Percentiles rank a stretch among this genome's conserved stretches.
phyloP scores from a whole-genome alignment of 805 yeast genomes.

The Nakazawaea ishiwadae region DNA sequence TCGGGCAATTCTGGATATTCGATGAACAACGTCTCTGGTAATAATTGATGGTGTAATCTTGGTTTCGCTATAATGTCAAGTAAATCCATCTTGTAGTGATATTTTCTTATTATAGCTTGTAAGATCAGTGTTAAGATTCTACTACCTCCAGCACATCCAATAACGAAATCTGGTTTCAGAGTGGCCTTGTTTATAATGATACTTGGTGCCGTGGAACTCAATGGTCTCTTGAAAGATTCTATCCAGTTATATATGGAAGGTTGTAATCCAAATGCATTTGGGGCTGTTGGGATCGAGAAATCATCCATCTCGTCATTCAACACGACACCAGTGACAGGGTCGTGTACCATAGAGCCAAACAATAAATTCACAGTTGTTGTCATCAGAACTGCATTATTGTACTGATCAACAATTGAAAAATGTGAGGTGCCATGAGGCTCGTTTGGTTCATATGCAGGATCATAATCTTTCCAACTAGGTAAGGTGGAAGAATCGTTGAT shows the following conservation, averaged over 20 bases:
- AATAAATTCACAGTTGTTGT: conserved; percentile 84
- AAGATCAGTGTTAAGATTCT: conserved; percentile 78
- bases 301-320: conserved; percentile 95
- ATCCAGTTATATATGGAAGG: conserved; percentile 82
- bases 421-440: conserved; percentile 93
- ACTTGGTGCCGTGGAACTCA: conserved; percentile 79
- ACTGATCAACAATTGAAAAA: conserved; percentile 69
- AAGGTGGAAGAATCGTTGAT: conserved; percentile 57
- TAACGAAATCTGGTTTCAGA: conserved; percentile 54
- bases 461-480: conserved; percentile 63
- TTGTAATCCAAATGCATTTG: conserved; percentile 73
- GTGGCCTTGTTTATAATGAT: conserved; percentile 42
- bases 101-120: conserved; percentile 69
- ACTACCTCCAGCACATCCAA: conserved; percentile 96
- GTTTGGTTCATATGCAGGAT: conserved; percentile 70
- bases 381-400: conserved; percentile 76
- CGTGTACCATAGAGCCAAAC: conserved; percentile 83
- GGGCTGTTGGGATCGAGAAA: conserved; percentile 65
- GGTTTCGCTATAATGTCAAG: conserved; percentile 75
- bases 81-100: conserved; percentile 53
- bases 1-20: conserved; percentile 49
- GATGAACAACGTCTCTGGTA: conserved; percentile 64
- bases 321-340: conserved; percentile 75
- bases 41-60: conserved; percentile 81
- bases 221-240: conserved; percentile 73